Base-by-base conservation (phyloP, 331 rosid genomes). In the Telfairia occidentalis region DNA sequence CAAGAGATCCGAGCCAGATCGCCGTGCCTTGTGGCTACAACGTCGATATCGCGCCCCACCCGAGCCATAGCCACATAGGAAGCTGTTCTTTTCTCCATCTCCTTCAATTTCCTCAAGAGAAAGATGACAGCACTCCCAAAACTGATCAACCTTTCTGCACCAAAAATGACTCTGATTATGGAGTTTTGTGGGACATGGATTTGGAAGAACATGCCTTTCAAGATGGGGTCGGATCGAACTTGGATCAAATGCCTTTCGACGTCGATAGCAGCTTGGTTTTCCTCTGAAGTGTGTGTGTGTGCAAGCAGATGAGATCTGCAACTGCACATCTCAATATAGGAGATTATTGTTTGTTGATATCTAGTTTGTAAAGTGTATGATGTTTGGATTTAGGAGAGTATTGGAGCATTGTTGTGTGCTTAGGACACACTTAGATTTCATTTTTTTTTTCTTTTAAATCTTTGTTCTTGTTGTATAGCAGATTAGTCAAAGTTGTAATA, bases 71-170 rank as follows among this genome's bases (percentile, higher is more conserved):
- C 75, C 58, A 71, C 60, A 45, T 10, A 9, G 45, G 60, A 43
- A 49, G 46, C 60, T 71, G 76, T 71, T 71, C 76, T 28, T 46
- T 71, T 12, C 76, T 71, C 43, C 76, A 71, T 48, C 76, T 71
- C 76, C 76, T 71, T 48, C 76, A 71, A n/a, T 37, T 28, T 30
- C 76, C 76, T 48, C 59, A 16, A 50, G 76, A 71, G 8, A 71
- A 28, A 71, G n/a, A 71, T 23, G 38, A 15, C 74, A 43, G 43
- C 5, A 69, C 23, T 69, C 55, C 28, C 59, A 46, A 71, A 26
- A 26, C 54, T 15, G 74, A 66, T 66, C 74, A 71, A 46, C 42
- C 48, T 28, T 71, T 71, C 59, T 71, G 75, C 75, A 42, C 59
- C 43, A 71, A 71, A 71, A 49, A 49, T 48, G 76, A 71, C n/a